phyloP scores from a whole-genome alignment of 1,284 basidiomycete species.

The Ceratobasidium sp. region DNA sequence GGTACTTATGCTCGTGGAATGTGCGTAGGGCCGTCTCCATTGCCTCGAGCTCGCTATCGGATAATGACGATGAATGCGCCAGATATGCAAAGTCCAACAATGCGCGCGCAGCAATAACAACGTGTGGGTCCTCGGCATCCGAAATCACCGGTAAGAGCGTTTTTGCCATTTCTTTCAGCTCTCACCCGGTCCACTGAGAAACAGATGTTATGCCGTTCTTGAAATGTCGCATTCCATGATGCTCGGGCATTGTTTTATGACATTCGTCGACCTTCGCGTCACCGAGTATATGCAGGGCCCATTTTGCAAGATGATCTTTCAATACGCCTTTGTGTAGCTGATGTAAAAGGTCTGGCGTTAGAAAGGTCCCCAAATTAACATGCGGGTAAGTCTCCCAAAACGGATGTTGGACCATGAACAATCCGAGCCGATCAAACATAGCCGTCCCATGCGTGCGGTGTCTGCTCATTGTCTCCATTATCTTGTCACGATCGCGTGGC shows the following conservation, averaged over 20 bases:
- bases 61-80: constrained; percentile 19
- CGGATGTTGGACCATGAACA: constrained; percentile 39
- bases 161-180: constrained; percentile 56
- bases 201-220: constrained; percentile 44
- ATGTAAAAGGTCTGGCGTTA: constrained; percentile 56
- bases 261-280: constrained; percentile 40
- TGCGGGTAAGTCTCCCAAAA: constrained; percentile 54
- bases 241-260: constrained; percentile 33
- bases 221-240: constrained; percentile 42
- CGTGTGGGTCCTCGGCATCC: constrained; percentile 33
- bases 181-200: constrained; percentile 55
- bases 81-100: constrained; percentile 58
- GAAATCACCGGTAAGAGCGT: constrained; percentile 55
- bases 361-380: constrained; percentile 50
- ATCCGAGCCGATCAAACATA: constrained; percentile 2
- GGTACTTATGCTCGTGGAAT: constrained; percentile 56
- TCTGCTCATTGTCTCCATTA: constrained; percentile 2
- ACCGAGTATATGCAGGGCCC: constrained; percentile 44
- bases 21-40: constrained; percentile 53
- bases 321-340: constrained; percentile 49
- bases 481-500: background rate
- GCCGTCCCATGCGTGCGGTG: background rate
- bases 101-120: constrained; percentile 49
- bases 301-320: constrained; percentile 52
- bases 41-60: constrained; percentile 56